Evolutionary conservation across 306 rosid species (phyloP), one percentile per base, ranked within the genome.

Genomic region (Lablab purpureus): DNA sequence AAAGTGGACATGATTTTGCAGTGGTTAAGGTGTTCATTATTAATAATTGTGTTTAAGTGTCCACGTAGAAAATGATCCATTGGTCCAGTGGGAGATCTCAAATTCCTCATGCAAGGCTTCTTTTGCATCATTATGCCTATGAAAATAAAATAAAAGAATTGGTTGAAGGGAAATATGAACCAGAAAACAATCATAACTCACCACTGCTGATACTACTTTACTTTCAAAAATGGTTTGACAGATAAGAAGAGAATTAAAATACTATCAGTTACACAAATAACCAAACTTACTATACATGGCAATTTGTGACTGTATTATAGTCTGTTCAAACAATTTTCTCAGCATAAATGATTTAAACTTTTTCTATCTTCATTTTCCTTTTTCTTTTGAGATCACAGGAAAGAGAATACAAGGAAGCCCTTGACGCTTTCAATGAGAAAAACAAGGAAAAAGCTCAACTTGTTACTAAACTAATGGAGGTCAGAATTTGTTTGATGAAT

Each of bases 391-490:
- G 22, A 21, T 60, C 10, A 58, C 87, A 95, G 99, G 99, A 95
- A 74, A 91, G 84, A 83, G 99, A 95, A 75, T 95, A 91, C 92
- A 93, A 89, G 75, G 99, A 93, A 51, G 96, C 96, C 17, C 96
- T 95, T n/a, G 99, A 93, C 2, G 96, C 97, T 65, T 95, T 91
- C 82, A 95, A 95, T 67, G 98, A 91, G 47, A 95, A 93, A 92
- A 95, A 91, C 91, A 91, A 82, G 86, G 99, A 93, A 79, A 95
- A 95, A 76, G 86, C 92, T 78, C 97, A 89, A 84, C 98, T 83
- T 73, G 83, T 83, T 36, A 67, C 86, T 10, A 92, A 87, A 76
- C 66, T 94, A 83, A 89, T 94, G 97, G 97, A 94, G 98, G 90
- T 87, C 18, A 78, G 81, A 19, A 51, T 10, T 19, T 75, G 9